A percentile compares a stretch with the other conserved stretches of the same genome.
Conservation (phyloP, 2,329 filamentous ascomycete species). For the Botryotinia convoluta region DNA sequence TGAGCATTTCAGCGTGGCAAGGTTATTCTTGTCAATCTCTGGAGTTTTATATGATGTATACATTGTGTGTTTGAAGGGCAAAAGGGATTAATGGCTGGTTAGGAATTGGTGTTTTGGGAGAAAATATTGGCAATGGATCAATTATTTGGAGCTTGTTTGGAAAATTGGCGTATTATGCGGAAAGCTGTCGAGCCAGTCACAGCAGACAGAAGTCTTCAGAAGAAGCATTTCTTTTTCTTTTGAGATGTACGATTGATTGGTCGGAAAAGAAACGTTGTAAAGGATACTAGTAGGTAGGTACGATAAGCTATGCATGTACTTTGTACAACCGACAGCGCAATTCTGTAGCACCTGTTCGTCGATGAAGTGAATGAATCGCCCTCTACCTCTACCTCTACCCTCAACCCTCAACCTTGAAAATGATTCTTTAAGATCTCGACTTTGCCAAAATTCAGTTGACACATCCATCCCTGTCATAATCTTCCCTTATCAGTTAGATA, state of each 20-base stretch:
- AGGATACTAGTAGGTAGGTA: background rate
- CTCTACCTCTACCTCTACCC: background rate
- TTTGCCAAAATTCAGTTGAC: background rate
- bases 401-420: background rate
- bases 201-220: background rate
- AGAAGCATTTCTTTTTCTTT: background rate
- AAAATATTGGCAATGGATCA: background rate
- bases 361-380: background rate
- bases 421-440: background rate
- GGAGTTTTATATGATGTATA: slow-evolving; percentile 18
- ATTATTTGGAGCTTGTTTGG: background rate
- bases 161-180: background rate
- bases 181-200: background rate
- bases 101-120: background rate
- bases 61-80: background rate
- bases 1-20: slow-evolving; percentile 27
- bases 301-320: background rate
- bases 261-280: background rate
- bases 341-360: background rate
- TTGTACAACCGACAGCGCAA: background rate
- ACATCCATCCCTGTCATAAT: slow-evolving; percentile 13
- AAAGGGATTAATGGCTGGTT: background rate
- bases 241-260: background rate
- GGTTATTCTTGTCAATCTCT: background rate
- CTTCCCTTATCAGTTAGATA: slow-evolving; percentile 1